A percentile compares a stretch with the other conserved stretches of the same genome.
phyloP scores from a whole-genome alignment of 2,329 filamentous ascomycete species.

The Alternaria brassicicola region DNA sequence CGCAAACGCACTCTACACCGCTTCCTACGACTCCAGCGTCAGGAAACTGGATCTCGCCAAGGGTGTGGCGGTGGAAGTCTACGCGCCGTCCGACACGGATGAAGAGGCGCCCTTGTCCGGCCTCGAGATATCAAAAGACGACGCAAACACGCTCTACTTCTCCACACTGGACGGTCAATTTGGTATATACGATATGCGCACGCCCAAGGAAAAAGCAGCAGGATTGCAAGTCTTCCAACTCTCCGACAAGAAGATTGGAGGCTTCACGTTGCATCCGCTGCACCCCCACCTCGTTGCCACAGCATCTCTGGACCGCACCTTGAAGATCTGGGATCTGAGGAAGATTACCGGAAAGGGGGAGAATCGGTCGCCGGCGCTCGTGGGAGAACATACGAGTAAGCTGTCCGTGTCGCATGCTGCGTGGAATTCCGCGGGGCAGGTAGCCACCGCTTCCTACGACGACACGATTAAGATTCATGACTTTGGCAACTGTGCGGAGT shows the following conservation, averaged over 20 bases:
- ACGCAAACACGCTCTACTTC: slow-evolving; percentile 80
- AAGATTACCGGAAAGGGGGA: slow-evolving; percentile 72
- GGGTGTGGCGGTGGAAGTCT: slow-evolving; percentile 79
- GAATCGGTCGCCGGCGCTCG: slow-evolving; percentile 66
- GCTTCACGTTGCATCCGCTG: slow-evolving; percentile 82
- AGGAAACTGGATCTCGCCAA: slow-evolving; percentile 83
- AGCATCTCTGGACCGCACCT: slow-evolving; percentile 83
- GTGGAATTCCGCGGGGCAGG: slow-evolving; percentile 81
- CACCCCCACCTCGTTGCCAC: slow-evolving; percentile 85
- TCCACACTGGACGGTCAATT: slow-evolving; percentile 83
- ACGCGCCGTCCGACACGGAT: slow-evolving; percentile 71
- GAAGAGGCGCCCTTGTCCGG: slow-evolving; percentile 83
- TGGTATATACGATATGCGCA: slow-evolving; percentile 79
- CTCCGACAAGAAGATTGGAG: slow-evolving; percentile 93
- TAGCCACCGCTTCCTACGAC: slow-evolving; percentile 93
- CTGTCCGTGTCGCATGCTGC: slow-evolving; percentile 91
- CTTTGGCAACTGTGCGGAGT: slow-evolving; percentile 59
- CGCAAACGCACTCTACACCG: slow-evolving; percentile 76
- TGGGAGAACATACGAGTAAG: slow-evolving; percentile 82
- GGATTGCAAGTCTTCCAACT: slow-evolving; percentile 71
- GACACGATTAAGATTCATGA: slow-evolving; percentile 94
- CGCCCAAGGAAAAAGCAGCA: slow-evolving; percentile 57
- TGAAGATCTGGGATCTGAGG: slow-evolving; percentile 92
- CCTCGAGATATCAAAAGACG: slow-evolving; percentile 74
- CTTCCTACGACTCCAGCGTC: slow-evolving; percentile 92